Percentiles rank a stretch among this genome's conserved stretches.
phyloP scores from a whole-genome alignment of 2,329 filamentous ascomycete genomes.

The Trichoderma cornu-damae region DNA sequence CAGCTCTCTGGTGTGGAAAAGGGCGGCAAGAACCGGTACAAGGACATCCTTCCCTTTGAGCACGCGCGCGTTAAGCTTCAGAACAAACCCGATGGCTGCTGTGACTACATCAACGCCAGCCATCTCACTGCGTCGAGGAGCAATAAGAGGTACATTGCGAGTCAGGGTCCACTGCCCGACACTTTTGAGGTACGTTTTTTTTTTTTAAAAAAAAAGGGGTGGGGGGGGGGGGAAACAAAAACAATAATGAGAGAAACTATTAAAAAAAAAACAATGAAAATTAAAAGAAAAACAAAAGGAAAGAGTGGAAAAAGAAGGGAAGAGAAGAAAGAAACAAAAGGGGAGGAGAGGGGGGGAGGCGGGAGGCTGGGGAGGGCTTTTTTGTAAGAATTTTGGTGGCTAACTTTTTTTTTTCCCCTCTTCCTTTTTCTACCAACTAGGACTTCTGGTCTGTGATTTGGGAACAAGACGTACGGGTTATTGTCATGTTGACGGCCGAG shows the following conservation, averaged over 20 bases:
- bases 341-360: no score
- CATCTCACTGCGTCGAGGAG: slow-evolving; percentile 74
- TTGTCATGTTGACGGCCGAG: slow-evolving; percentile 96
- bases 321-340: no score
- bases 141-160: slow-evolving; percentile 91
- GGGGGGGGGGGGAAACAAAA: no score
- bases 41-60: slow-evolving; percentile 95
- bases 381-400: no score
- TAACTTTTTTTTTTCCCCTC: background rate
- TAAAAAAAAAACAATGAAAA: no score
- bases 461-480: slow-evolving; percentile 91
- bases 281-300: no score
- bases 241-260: no score
- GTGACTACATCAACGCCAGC: slow-evolving; percentile 96
- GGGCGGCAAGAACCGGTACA: slow-evolving; percentile 92
- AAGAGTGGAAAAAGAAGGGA: no score
- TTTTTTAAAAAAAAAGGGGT: no score
- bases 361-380: no score
- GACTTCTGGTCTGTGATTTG: slow-evolving; percentile 98
- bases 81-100: slow-evolving; percentile 59
- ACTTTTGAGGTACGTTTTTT: slow-evolving; percentile 66
- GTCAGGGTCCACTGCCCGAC: slow-evolving; percentile 85
- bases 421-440: slow-evolving; percentile 38
- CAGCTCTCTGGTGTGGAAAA: slow-evolving; percentile 91
- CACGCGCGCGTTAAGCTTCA: slow-evolving; percentile 81